Base-by-base conservation (phyloP, 2,329 filamentous ascomycete species). In the Stagonosporopsis cucurbitacearum region DNA sequence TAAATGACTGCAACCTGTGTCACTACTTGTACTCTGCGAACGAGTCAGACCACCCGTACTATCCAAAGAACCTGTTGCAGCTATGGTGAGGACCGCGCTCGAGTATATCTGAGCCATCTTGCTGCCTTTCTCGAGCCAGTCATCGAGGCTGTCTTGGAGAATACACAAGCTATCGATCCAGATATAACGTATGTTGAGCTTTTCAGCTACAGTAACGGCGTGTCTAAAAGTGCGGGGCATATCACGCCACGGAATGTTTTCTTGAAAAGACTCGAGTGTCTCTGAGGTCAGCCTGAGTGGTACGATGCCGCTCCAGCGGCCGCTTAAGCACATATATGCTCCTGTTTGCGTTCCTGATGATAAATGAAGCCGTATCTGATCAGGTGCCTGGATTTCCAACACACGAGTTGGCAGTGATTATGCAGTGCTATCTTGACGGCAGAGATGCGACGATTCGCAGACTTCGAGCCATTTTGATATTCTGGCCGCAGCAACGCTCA, bases 101-200 rank as follows among this genome's bases (percentile, higher is more conserved):
- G 41, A 23, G 12, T 57, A 57, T 13, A 46, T 42, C 3, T 23
- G 1, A 8, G 43, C 54, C 49, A 58, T 54, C 2, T 35, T 32
- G 7, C 39, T 42, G 22, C 39, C 37, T 35, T 50, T 40, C 12
- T 39, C 1, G 1, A 6, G 13, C 54, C 44, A 53, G 26, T 53
- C 49, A 1, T 49, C 1, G 6, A 17, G 8, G 17, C 45, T 13
- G 6, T 53, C 44, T 32, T 57, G 54, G 6, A 57, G 8, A 1
- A 57, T 57, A 23, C 55, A 54, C 2, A 58, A 23, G 35, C 45
- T 50, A 15, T 50, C 45, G n/a, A 58, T 50, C 45, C 46, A 58
- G 12, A 58, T n/a, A 25, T 28, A 57, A 1, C 11, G 17, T 22
- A 51, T 25, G 2, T n/a, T 37, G 8, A 57, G 45, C 13, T 8